A percentile compares a stretch with the other conserved stretches of the same genome.
Conservation (phyloP, 805 yeast species). For the Suhomyces kilbournensis region DNA sequence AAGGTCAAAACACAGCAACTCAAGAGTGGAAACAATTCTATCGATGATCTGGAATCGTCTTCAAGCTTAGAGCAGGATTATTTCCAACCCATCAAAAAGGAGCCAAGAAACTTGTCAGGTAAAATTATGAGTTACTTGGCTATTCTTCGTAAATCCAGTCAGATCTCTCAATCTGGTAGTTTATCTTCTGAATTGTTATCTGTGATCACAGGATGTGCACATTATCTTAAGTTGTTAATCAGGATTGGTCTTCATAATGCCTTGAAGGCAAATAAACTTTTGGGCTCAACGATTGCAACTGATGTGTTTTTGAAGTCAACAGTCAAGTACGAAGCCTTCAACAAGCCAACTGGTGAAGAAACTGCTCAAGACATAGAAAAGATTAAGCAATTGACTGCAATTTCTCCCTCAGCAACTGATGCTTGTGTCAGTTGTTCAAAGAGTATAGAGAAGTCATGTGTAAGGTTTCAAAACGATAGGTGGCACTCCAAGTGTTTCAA, state of each 20-base stretch:
- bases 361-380: slow-evolving; percentile 6
- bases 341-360: slow-evolving; percentile 5
- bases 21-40: neutral
- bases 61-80: slow-evolving; percentile 20
- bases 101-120: slow-evolving; percentile 85
- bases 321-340: slow-evolving; percentile 20
- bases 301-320: slow-evolving; percentile 58
- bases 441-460: slow-evolving; percentile 83
- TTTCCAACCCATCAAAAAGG: slow-evolving; percentile 44
- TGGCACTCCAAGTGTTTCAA: slow-evolving; percentile 81
- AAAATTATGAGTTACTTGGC: slow-evolving; percentile 89
- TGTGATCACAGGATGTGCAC: slow-evolving; percentile 87
- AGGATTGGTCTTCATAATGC: slow-evolving; percentile 79
- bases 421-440: slow-evolving; percentile 67
- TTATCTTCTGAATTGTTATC: slow-evolving; percentile 69
- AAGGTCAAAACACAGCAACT: slow-evolving; percentile 5
- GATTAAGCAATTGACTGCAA: slow-evolving; percentile 32
- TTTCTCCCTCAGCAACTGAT: slow-evolving; percentile 67
- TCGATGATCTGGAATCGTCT: slow-evolving; percentile 12
- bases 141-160: slow-evolving; percentile 61
- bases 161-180: slow-evolving; percentile 36
- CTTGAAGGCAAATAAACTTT: slow-evolving; percentile 57
- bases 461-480: slow-evolving; percentile 55
- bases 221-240: slow-evolving; percentile 80
- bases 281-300: slow-evolving; percentile 58